Evolutionary conservation across 805 yeast genomes (phyloP).

Genomic region (Candida khao-thaluensis): DNA sequence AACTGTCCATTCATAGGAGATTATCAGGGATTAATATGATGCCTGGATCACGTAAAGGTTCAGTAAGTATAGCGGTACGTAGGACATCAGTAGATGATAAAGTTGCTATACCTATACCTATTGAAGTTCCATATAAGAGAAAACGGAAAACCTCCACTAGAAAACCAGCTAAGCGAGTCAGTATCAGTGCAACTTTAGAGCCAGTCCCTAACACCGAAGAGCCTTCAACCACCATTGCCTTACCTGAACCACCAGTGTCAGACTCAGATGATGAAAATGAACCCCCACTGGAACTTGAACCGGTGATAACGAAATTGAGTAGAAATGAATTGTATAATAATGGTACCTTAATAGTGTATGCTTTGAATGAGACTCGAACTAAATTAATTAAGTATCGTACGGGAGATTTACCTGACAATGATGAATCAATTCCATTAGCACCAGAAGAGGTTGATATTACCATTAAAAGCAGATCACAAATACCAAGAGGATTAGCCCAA

Average conservation of each 20-base stretch:
- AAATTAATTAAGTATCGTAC: constrained; percentile 30
- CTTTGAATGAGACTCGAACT: constrained; percentile 30
- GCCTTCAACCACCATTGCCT: constrained; percentile 4
- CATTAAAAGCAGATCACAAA: constrained; percentile 28
- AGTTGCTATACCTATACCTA: constrained; percentile 28
- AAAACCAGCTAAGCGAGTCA: constrained; percentile 15
- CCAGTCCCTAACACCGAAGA: constrained; percentile 8
- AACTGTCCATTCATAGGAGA: constrained; percentile 34
- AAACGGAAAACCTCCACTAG: constrained; percentile 29
- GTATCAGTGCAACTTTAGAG: constrained; percentile 11
- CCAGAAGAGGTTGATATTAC: constrained; percentile 35
- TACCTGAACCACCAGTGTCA: constrained; percentile 3
- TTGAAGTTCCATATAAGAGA: constrained; percentile 38
- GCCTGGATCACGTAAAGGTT: constrained; percentile 25
- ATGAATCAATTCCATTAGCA: constrained; percentile 28
- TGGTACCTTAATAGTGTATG: constrained; percentile 22
- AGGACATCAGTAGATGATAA: constrained; percentile 13
- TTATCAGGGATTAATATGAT: constrained; percentile 33
- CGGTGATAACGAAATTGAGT: constrained; percentile 5
- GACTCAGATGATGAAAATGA: constrained; percentile 11
- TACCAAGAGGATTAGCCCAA: constrained; percentile 39
- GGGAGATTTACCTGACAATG: constrained; percentile 4
- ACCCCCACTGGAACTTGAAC: not conserved
- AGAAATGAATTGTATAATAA: constrained; percentile 13
- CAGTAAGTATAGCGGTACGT: constrained; percentile 24